Percentiles rank a stretch among this genome's conserved stretches.
phyloP scores from a whole-genome alignment of 2,329 filamentous ascomycete species.

The Fragosphaeria purpurea region DNA sequence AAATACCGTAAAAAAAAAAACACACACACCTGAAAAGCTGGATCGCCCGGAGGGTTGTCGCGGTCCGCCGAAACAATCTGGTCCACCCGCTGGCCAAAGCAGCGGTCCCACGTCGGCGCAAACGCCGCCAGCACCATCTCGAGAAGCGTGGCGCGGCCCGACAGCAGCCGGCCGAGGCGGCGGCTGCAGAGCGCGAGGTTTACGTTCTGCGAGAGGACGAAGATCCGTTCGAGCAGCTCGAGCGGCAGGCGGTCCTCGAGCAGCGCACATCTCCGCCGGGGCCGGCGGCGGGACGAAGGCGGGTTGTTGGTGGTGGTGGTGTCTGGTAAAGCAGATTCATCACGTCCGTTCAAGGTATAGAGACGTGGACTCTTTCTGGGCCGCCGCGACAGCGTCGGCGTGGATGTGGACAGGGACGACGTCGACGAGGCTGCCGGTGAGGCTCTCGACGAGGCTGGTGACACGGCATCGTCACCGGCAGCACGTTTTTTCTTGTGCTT shows the following conservation, averaged over 20 bases:
- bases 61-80: slow-evolving; percentile 19
- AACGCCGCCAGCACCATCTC: slow-evolving; percentile 28
- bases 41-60: slow-evolving; percentile 12
- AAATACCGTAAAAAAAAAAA: not conserved
- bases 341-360: too few species aligned
- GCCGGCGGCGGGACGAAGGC: not conserved
- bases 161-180: slow-evolving; percentile 37
- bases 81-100: slow-evolving; percentile 17
- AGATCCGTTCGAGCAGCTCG: slow-evolving; percentile 44
- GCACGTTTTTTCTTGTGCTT: slow-evolving; percentile 29
- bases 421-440: not conserved
- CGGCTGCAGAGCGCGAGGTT: slow-evolving; percentile 35
- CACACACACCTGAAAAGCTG: not conserved
- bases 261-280: not conserved
- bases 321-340: too few species aligned
- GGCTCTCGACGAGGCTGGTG: too few species aligned
- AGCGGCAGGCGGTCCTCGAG: slow-evolving; percentile 30
- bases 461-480: too few species aligned
- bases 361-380: too few species aligned
- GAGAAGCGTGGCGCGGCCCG: slow-evolving; percentile 23
- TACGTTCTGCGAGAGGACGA: slow-evolving; percentile 39
- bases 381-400: too few species aligned
- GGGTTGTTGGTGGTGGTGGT: too few species aligned
- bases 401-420: too few species aligned
- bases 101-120: slow-evolving; percentile 28